A percentile compares a stretch with the other conserved stretches of the same genome.
Evolutionary conservation across 257 asterid species (phyloP).

Genomic region (Ilex aquifolium): DNA sequence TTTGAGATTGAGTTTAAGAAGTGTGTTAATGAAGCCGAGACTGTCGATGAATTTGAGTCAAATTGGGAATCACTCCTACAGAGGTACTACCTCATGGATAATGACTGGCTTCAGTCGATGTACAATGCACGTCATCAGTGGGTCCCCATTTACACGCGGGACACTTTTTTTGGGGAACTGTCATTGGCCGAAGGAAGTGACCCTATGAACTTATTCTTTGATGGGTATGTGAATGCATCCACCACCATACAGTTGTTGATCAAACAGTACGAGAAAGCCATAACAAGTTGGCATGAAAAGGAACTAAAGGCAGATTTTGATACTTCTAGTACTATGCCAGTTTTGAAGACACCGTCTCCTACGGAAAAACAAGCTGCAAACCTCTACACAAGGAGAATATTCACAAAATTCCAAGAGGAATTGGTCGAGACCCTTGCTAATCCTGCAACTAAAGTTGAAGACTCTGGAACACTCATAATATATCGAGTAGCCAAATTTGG

Average conservation of each 20-base stretch:
- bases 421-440: background rate
- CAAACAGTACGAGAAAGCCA: background rate
- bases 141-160: background rate
- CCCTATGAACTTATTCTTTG: background rate
- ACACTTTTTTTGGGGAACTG: background rate
- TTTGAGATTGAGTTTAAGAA: too few species aligned
- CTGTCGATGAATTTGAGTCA: background rate
- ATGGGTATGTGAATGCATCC: background rate
- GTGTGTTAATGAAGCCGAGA: background rate
- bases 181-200: background rate
- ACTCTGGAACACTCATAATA: background rate
- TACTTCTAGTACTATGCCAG: too few species aligned
- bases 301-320: too few species aligned
- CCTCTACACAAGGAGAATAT: too few species aligned
- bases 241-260: background rate
- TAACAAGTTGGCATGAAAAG: too few species aligned
- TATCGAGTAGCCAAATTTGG: background rate
- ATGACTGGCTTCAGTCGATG: too few species aligned
- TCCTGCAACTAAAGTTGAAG: background rate
- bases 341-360: too few species aligned
- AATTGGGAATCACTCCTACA: background rate
- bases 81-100: background rate
- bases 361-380: too few species aligned
- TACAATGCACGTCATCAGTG: too few species aligned
- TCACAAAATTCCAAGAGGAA: too few species aligned